Conservation (phyloP, 148 eudicot genomes). For the Fallopia convolvulus region DNA sequence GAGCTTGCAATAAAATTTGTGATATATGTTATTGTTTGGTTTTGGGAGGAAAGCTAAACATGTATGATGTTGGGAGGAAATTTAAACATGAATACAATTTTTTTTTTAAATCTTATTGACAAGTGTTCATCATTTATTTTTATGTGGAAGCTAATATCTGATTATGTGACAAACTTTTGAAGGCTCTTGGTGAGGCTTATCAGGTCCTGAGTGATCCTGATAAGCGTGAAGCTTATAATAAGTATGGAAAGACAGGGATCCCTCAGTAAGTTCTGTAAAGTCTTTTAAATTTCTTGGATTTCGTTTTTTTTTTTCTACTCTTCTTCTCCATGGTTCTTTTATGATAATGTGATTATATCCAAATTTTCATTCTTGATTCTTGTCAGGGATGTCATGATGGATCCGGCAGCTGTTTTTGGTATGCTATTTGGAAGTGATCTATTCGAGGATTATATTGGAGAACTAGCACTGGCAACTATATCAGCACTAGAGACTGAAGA, state of each 20-base stretch:
- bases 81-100: too few relatives aligned
- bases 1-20: neutral
- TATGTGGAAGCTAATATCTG: neutral
- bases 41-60: too few relatives aligned
- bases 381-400: constrained; percentile 75
- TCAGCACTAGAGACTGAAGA: constrained; percentile 57
- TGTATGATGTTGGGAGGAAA: too few relatives aligned
- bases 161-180: constrained; percentile 2
- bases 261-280: constrained; percentile 43
- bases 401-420: constrained; percentile 88
- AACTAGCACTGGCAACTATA: constrained; percentile 67
- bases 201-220: constrained; percentile 78
- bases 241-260: constrained; percentile 62
- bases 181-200: constrained; percentile 97
- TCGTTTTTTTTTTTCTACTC: too few relatives aligned
- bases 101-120: neutral
- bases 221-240: constrained; percentile 84
- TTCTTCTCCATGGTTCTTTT: neutral
- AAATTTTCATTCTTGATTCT: neutral
- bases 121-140: neutral
- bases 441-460: constrained; percentile 87
- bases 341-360: neutral
- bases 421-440: constrained; percentile 87
- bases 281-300: too few relatives aligned
- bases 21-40: neutral